phyloP scores from a whole-genome alignment of 805 yeast genomes.

The Ogataea nitratoaversa region DNA sequence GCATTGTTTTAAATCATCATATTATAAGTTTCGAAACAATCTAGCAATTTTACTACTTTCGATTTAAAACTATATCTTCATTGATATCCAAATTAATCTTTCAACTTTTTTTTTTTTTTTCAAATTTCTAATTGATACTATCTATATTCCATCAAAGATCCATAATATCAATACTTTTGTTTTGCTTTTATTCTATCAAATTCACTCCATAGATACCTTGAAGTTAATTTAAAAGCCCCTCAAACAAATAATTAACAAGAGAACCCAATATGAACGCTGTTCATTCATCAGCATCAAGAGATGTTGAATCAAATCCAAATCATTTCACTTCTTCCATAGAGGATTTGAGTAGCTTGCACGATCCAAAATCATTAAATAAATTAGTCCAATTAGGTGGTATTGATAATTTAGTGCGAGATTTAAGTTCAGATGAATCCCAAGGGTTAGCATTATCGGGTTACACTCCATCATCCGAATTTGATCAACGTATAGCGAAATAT shows the following conservation, averaged over 20 bases:
- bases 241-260: no score
- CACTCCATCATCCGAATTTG: slow-evolving; percentile 27
- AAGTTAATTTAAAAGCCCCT: no score
- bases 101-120: background rate
- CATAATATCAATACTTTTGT: no score
- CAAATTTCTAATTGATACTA: background rate
- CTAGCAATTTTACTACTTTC: no score
- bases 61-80: no score
- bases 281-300: background rate
- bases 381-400: slow-evolving; percentile 44
- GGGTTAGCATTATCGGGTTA: slow-evolving; percentile 37
- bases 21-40: no score
- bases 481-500: slow-evolving; percentile 42
- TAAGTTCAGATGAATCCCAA: slow-evolving; percentile 33
- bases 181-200: no score
- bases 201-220: no score
- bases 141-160: background rate
- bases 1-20: no score
- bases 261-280: background rate
- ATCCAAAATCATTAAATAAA: slow-evolving; percentile 53
- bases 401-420: slow-evolving; percentile 25
- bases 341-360: slow-evolving; percentile 48
- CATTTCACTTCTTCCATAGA: slow-evolving; percentile 25
- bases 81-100: background rate
- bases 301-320: slow-evolving; percentile 12